These are phyloP conservation scores for Parathielavia appendiculata DNA, from an alignment of 495 filamentous ascomycete genomes.

Conservation along the genomic window DNA sequence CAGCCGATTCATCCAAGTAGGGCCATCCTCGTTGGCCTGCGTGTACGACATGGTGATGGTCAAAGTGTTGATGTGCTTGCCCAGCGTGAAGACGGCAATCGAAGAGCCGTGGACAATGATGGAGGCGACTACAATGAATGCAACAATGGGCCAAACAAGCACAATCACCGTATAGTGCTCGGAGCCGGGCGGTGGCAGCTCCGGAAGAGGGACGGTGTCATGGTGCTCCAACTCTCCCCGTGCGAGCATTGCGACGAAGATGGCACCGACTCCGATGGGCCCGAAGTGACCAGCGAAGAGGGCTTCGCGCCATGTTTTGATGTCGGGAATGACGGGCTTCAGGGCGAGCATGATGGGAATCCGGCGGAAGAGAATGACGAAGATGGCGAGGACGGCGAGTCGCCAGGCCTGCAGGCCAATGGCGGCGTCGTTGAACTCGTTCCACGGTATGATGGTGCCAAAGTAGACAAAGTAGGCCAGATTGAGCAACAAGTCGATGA, in stretches of 20 bases:
- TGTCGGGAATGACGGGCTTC: constrained; percentile 91
- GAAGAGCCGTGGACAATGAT: constrained; percentile 97
- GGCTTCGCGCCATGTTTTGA: constrained; percentile 98
- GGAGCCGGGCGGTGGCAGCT: constrained; percentile 48
- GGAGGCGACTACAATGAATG: constrained; percentile 89
- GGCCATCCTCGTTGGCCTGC: constrained; percentile 78
- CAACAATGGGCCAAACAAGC: constrained; percentile 93
- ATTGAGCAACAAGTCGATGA: constrained; percentile 96
- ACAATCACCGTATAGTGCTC: constrained; percentile 64
- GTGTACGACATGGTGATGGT: constrained; percentile 96
- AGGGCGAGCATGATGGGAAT: constrained; percentile 92
- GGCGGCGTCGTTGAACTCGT: constrained; percentile 65
- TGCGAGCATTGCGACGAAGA: constrained; percentile 90
- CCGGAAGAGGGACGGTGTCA: constrained; percentile 61
- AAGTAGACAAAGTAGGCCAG: constrained; percentile 98
- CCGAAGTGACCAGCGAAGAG: constrained; percentile 98
- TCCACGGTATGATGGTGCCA: constrained; percentile 95
- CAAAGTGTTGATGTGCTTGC: constrained; percentile 96
- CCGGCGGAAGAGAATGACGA: constrained; percentile 92
- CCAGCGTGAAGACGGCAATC: constrained; percentile 95
- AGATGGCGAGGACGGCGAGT: constrained; percentile 78
- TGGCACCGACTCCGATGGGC: constrained; percentile 94
- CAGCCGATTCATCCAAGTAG: constrained; percentile 89
- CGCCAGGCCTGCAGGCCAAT: constrained; percentile 80
- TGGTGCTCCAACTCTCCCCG: constrained; percentile 79